phyloP scores from a whole-genome alignment of 495 filamentous ascomycete species.

The Evernia prunastri region DNA sequence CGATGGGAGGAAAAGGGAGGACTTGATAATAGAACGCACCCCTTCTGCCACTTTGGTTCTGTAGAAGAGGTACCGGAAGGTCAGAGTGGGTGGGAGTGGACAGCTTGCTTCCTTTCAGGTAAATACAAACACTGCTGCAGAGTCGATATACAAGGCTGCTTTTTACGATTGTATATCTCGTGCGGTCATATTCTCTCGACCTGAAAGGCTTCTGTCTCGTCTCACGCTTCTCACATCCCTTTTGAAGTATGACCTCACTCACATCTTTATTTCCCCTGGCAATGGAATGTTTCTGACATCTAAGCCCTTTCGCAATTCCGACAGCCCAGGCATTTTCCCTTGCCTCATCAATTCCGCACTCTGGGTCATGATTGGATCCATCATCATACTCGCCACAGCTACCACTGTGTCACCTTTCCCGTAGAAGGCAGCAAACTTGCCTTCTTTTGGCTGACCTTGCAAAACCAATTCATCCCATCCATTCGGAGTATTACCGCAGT shows the following conservation, averaged over 20 bases:
- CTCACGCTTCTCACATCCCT: not conserved
- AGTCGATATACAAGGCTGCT: not conserved
- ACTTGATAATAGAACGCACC: no score
- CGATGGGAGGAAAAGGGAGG: no score
- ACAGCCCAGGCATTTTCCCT: constrained; percentile 75
- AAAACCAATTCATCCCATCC: constrained; percentile 83
- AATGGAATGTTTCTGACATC: constrained; percentile 62
- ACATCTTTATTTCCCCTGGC: constrained; percentile 47
- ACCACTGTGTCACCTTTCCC: constrained; percentile 81
- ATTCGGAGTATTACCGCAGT: constrained; percentile 75
- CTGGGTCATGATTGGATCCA: constrained; percentile 82
- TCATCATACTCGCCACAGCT: constrained; percentile 83
- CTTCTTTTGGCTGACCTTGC: constrained; percentile 67
- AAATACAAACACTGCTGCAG: no score
- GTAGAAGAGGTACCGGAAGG: no score
- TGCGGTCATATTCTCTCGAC: not conserved
- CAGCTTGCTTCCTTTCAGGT: no score
- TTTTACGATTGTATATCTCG: not conserved
- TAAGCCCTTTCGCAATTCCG: constrained; percentile 62
- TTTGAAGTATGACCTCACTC: constrained; percentile 4
- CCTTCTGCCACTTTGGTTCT: no score
- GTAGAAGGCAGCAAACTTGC: constrained; percentile 85
- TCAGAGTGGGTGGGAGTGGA: no score
- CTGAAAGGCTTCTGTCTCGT: not conserved
- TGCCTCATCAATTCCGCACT: constrained; percentile 79